Base-by-base conservation (phyloP, 495 filamentous ascomycete species). In the Apiosordaria backusii region DNA sequence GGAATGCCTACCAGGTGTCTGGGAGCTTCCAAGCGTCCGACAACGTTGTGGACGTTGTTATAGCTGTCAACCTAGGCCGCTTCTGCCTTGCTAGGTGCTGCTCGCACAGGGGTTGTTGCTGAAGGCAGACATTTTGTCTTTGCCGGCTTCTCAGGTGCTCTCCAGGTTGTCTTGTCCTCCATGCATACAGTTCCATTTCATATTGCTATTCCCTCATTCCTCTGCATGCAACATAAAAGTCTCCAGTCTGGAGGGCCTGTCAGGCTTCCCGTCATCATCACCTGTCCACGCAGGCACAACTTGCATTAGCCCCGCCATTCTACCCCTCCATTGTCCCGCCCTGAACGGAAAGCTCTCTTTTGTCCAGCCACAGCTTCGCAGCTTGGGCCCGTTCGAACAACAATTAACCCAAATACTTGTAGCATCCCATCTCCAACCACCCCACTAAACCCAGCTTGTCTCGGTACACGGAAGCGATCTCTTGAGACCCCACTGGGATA, bases 271-370 rank as follows among this genome's bases (percentile, higher is more conserved):
- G n/a, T n/a, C n/a, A n/a, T n/a, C n/a, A n/a, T n/a, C 29, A 35
- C 29, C 29, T 35, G n/a, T n/a, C n/a, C 29, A 35, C 29, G 35
- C 35, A 45, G 35, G 35, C 35, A 45, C 35, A 45, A 18, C n/a
- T 55, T 55, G n/a, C 52, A 55, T 55, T 23, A 55, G 52, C 52
- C 52, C 19, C 52, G 22, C 52, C 52, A 21, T 55, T 22, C 4
- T 40, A 58, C 61, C 68, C 68, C 71, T 69, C 70, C 72, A 68
- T 57, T 50, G 35, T 50, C 55, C 59, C 64, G 27, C 64, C 50
- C 10, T 55, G 29, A 16, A 50, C 45, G 4, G 52, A n/a, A 55
- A 55, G 52, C n/a, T 55, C 52, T 55, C n/a, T 23, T 50, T 55
- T 55, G 52, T 55, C 64, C 57, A 61, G 58, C 57, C 64, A 66